These are phyloP conservation scores for Neoascochyta sp. DNA, from an alignment of 2,329 filamentous ascomycete genomes.

Conservation along the genomic window DNA sequence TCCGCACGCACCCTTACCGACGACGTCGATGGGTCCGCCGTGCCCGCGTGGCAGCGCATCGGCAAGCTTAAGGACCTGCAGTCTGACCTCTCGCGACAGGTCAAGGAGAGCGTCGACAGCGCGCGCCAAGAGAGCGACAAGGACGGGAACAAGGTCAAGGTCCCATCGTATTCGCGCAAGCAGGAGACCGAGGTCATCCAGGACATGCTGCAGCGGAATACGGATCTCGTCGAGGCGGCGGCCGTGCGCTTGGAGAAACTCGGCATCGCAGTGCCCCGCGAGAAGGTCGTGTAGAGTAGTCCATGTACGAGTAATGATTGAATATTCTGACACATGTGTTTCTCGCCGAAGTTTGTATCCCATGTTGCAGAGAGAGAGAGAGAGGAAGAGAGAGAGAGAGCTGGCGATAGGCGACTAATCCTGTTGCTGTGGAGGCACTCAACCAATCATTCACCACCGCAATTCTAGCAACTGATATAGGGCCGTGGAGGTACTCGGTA, in stretches of 20 bases:
- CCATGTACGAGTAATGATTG: no score
- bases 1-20: conserved; percentile 27
- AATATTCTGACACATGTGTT: no score
- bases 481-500: no score
- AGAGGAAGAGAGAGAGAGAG: no score
- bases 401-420: no score
- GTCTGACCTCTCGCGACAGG: conserved; percentile 45
- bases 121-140: conserved; percentile 12
- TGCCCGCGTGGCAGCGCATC: conserved; percentile 52
- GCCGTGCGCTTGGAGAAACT: conserved; percentile 25
- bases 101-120: conserved; percentile 16
- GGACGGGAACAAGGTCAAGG: conserved; percentile 17
- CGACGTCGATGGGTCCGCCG: conserved; percentile 29
- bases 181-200: conserved; percentile 35
- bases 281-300: no score
- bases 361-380: no score
- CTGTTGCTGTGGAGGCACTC: no score
- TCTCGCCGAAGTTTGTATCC: no score
- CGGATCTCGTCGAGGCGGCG: conserved; percentile 33
- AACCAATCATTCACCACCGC: no score
- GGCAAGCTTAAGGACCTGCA: conserved; percentile 55
- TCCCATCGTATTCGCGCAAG: conserved; percentile 34
- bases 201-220: conserved; percentile 31
- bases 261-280: conserved; percentile 23
- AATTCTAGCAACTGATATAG: no score